Evolutionary conservation across 2,329 filamentous ascomycete genomes (phyloP).

Genomic region (Neocatenulostroma microsporum): DNA sequence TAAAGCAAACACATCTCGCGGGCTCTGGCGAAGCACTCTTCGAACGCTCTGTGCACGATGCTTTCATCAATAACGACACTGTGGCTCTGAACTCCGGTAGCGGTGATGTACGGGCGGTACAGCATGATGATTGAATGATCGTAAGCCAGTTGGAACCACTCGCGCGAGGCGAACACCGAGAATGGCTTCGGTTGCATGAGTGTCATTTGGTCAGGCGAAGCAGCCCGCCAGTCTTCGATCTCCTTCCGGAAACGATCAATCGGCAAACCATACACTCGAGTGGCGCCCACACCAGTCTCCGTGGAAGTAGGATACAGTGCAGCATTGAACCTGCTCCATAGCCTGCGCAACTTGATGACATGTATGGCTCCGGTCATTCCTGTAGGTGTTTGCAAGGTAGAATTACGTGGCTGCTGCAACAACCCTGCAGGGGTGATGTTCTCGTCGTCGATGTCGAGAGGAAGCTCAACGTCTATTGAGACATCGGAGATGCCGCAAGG

Average conservation of each 20-base stretch:
- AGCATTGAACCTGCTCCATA: constrained; percentile 20
- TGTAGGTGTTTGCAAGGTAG: constrained; percentile 13
- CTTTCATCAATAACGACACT: neutral
- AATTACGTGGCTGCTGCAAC: constrained; percentile 7
- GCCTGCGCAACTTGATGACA: constrained; percentile 18
- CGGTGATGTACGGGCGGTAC: constrained; percentile 24
- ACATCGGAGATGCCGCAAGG: constrained; percentile 23
- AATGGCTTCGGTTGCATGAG: constrained; percentile 7
- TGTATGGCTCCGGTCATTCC: constrained; percentile 23
- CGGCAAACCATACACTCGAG: constrained; percentile 11
- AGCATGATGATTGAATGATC: constrained; percentile 35
- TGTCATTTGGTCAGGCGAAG: constrained; percentile 13
- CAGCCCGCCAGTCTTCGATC: constrained; percentile 20
- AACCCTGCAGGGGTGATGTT: constrained; percentile 4
- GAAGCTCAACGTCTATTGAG: constrained; percentile 23
- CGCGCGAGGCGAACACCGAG: constrained; percentile 30
- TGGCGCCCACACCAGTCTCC: constrained; percentile 4
- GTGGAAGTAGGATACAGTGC: constrained; percentile 14
- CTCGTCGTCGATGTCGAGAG: constrained; percentile 11
- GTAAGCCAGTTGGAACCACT: constrained; percentile 36
- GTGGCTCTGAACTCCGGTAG: neutral
- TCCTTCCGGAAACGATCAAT: constrained; percentile 18
- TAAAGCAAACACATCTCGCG: constrained; percentile 31
- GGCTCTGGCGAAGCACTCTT: constrained; percentile 10
- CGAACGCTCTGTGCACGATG: constrained; percentile 9